Base-by-base conservation (phyloP, 805 yeast species). In the Lipomyces spencermartinsiae region DNA sequence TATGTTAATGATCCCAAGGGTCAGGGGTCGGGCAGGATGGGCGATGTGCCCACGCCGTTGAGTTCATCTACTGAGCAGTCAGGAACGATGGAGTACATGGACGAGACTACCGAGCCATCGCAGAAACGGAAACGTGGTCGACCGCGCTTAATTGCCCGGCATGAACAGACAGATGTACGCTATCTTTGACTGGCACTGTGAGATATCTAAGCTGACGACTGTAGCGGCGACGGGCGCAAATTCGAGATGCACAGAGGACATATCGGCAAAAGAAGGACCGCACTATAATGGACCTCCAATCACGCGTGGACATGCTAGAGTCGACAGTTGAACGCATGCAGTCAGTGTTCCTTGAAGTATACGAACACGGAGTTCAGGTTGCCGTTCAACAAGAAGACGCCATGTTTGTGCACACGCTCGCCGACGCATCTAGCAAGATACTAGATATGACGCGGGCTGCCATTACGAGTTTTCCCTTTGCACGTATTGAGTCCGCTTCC, bases 231-330 rank as follows among this genome's bases (percentile, higher is more conserved):
- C 57, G 67, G 10, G 67, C 67, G 4, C 67, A 64, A 34, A 59
- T 64, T 37, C 67, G 67, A 33, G 67, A 64, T 12, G 67, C 67
- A 5, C 67, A 64, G 57, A 61, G 67, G 25, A 64, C 67, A 9
- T 64, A 64, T 43, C 58, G 67, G 16, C 64, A 64, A 25, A 64
- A 64, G 58, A 64, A 64, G 46, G 67, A 64, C 54, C 58, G 43
- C 25, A 60, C 63, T 2, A 64, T 64, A 25, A 43, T 6, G 19
- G 64, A 56, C 46, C 58, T 64, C n/a, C 61, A 56, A 29, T 22
- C 61, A 4, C 67, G 67, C 14, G 59, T 64, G 14, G 33, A 25
- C 9, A 8, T 22, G 5, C 64, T 64, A n/a, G 64, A 64, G 31
- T 14, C 60, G 5, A 33, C 61, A 9, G 46, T 64, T n/a, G 67